These are phyloP conservation scores for Eucalyptus caleyi DNA, from an alignment of 345 rosid species.

Conservation along the genomic window DNA sequence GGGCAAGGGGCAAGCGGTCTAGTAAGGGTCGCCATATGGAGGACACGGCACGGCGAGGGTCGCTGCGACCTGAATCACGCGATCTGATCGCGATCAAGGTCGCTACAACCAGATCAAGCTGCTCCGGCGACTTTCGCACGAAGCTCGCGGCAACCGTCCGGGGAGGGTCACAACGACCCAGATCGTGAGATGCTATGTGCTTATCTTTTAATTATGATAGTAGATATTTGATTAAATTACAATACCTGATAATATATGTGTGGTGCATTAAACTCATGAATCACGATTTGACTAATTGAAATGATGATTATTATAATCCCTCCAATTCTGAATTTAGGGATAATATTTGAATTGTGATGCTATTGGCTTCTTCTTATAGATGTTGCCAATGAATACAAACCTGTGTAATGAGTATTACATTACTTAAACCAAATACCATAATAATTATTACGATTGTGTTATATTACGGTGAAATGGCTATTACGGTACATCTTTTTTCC, in stretches of 20 bases:
- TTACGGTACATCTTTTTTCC: not conserved
- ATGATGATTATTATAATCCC: not conserved
- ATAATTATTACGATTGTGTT: not conserved
- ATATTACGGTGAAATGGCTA: not conserved
- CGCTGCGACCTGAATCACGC: rapidly evolving
- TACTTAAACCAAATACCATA: not conserved
- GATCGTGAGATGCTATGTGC: not conserved
- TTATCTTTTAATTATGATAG: not conserved
- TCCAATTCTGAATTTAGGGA: not conserved
- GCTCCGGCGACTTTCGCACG: rapidly evolving
- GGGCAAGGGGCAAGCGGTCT: too few relatives aligned
- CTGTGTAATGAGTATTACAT: too few relatives aligned
- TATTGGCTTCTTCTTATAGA: not conserved
- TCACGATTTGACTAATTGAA: not conserved
- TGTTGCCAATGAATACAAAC: not conserved
- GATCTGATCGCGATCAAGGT: too few relatives aligned
- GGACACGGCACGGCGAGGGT: not conserved
- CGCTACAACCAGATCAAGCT: rapidly evolving
- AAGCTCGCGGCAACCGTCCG: rapidly evolving
- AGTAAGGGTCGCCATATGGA: too few relatives aligned
- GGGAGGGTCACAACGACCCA: too few relatives aligned
- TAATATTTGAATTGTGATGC: not conserved
- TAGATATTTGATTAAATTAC: not conserved
- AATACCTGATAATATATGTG: not conserved
- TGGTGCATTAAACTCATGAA: not conserved